phyloP scores from a whole-genome alignment of 148 eudicot species.

The Rhododendron williamsianum region DNA sequence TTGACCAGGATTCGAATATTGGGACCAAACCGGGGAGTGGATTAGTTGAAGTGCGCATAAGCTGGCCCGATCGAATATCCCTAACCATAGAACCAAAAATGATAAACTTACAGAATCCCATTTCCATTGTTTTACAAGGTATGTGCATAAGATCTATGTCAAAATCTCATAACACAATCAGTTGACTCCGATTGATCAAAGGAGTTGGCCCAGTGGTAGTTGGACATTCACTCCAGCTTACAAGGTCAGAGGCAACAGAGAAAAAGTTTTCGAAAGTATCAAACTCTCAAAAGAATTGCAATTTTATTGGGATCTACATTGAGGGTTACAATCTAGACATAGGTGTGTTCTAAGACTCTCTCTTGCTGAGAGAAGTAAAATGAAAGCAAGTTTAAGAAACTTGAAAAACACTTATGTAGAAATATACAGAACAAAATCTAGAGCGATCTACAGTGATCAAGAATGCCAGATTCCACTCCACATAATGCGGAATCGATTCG shows the following conservation, averaged over 20 bases:
- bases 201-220: background rate
- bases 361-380: background rate
- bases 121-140: background rate
- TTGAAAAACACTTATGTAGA: conserved; percentile 2
- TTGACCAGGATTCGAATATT: background rate
- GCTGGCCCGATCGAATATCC: background rate
- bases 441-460: conserved; percentile 23
- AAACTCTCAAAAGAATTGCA: background rate
- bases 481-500: conserved; percentile 50
- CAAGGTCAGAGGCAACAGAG: background rate
- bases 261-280: background rate
- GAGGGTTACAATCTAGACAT: conserved; percentile 11
- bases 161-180: background rate
- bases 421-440: conserved; percentile 14
- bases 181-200: background rate
- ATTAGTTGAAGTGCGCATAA: background rate
- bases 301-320: conserved; percentile 11
- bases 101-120: background rate
- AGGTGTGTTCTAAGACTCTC: background rate
- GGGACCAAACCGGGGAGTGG: too few relatives aligned
- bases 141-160: background rate
- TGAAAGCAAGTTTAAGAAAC: background rate
- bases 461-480: conserved; percentile 60
- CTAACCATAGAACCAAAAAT: background rate
- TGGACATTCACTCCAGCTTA: background rate